Conservation (phyloP, 768 basidiomycete genomes). For the Lactarius hengduanensis region DNA sequence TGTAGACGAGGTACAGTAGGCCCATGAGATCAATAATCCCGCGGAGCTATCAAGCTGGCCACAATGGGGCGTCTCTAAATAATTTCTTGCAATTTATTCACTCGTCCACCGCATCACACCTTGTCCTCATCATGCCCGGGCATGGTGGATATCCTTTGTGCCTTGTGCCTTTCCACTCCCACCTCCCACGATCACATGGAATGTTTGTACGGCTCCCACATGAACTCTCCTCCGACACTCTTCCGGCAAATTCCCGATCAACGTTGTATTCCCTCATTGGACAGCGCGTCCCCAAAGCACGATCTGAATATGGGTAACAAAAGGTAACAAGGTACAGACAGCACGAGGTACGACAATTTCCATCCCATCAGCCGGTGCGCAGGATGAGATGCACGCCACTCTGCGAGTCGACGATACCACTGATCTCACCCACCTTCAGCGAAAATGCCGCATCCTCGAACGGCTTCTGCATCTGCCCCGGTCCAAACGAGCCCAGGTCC, state of each 20-base stretch:
- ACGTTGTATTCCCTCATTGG: background rate
- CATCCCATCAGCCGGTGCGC: conserved; percentile 62
- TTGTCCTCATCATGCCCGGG: background rate
- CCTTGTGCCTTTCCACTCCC: background rate
- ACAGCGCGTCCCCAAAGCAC: background rate
- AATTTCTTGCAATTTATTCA: background rate
- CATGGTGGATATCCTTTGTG: background rate
- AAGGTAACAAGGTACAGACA: background rate
- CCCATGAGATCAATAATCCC: conserved; percentile 6
- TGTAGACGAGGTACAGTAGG: background rate
- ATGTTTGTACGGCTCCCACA: too few species aligned
- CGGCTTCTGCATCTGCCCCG: conserved; percentile 93
- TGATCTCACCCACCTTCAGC: conserved; percentile 71
- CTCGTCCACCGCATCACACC: background rate
- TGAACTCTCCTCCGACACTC: too few species aligned
- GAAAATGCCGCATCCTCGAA: conserved; percentile 89
- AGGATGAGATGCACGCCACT: conserved; percentile 94
- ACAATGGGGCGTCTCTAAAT: background rate
- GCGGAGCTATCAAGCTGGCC: conserved; percentile 10
- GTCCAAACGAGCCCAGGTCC: conserved; percentile 85
- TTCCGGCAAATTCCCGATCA: too few species aligned
- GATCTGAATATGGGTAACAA: background rate
- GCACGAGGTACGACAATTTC: background rate
- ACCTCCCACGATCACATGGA: background rate
- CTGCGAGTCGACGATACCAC: conserved; percentile 82